A percentile compares a stretch with the other conserved stretches of the same genome.
These are phyloP conservation scores for Coemansia sp. DNA, from an alignment of 192 early-diverging fungal species.

Conservation along the genomic window DNA sequence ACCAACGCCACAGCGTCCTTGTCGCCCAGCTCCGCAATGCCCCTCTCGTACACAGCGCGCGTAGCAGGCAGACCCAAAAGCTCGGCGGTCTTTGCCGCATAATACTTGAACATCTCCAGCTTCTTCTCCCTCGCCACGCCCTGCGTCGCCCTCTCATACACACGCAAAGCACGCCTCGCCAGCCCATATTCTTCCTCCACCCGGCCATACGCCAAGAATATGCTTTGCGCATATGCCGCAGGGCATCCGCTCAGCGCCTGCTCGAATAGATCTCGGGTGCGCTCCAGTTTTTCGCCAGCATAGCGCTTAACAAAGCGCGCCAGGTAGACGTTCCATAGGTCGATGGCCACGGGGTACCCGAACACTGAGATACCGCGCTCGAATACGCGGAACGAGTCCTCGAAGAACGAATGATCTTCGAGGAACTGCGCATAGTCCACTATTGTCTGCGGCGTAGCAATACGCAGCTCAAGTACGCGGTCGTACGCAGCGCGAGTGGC, in stretches of 20 bases:
- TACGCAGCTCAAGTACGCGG: constrained; percentile 87
- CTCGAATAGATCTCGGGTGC: constrained; percentile 94
- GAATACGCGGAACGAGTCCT: constrained; percentile 95
- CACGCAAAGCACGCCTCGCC: constrained; percentile 88
- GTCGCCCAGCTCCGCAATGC: constrained; percentile 86
- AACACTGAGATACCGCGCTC: constrained; percentile 97
- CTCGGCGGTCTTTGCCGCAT: constrained; percentile 85
- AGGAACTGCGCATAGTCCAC: constrained; percentile 93
- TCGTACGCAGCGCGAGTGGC: constrained; percentile 87
- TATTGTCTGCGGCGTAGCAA: constrained; percentile 95
- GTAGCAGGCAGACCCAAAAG: constrained; percentile 87
- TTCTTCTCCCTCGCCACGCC: constrained; percentile 78
- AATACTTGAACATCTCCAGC: constrained; percentile 84
- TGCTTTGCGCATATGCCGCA: constrained; percentile 78
- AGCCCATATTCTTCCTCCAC: constrained; percentile 92
- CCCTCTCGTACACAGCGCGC: constrained; percentile 93
- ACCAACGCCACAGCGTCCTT: constrained; percentile 74
- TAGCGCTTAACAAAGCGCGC: constrained; percentile 84
- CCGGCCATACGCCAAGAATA: constrained; percentile 90
- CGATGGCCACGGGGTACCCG: constrained; percentile 95
- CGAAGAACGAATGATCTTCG: constrained; percentile 88
- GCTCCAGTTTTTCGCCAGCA: constrained; percentile 85
- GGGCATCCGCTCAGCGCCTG: constrained; percentile 89
- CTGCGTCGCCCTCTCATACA: constrained; percentile 90
- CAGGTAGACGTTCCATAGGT: constrained; percentile 97